phyloP scores from a whole-genome alignment of 164 flowering plant genomes.

The Kalanchoe fedtschenkoi region DNA sequence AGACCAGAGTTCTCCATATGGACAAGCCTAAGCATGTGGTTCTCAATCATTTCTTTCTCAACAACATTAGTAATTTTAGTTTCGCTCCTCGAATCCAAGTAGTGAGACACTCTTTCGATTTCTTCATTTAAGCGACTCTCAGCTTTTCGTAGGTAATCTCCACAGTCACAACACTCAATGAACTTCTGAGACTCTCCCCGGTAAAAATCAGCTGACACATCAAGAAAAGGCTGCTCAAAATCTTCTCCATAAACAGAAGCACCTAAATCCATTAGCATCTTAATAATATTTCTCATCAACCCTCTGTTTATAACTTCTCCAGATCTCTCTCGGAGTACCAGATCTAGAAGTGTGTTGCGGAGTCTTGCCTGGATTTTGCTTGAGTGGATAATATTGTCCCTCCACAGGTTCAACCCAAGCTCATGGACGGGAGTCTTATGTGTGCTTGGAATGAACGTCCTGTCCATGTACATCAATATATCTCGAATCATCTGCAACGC shows the following conservation, averaged over 20 bases:
- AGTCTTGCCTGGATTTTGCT: conserved; percentile 62
- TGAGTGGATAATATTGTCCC: conserved; percentile 66
- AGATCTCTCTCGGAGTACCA: conserved; percentile 53
- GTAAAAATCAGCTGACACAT: conserved; percentile 69
- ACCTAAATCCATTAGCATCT: conserved; percentile 84
- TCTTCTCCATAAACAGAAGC: conserved; percentile 68
- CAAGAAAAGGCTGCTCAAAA: conserved; percentile 73
- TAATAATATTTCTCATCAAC: conserved; percentile 64
- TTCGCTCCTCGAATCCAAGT: conserved; percentile 64
- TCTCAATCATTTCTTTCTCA: conserved; percentile 92
- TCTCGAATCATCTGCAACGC: conserved; percentile 83
- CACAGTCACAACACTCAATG: conserved; percentile 80
- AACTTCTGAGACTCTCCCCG: conserved; percentile 66
- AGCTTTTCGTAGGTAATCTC: conserved; percentile 68
- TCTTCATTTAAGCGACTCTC: conserved; percentile 80
- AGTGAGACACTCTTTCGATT: conserved; percentile 72
- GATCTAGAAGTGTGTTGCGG: conserved; percentile 59
- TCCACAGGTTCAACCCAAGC: conserved; percentile 82
- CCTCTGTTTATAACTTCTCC: conserved; percentile 83
- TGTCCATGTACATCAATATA: conserved; percentile 96
- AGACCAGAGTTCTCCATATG: conserved; percentile 95
- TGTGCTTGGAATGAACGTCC: conserved; percentile 68
- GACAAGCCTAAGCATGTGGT: conserved; percentile 78
- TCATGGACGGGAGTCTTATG: conserved; percentile 83
- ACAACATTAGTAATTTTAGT: conserved; percentile 71